These are phyloP conservation scores for Alternaria sp. DNA, from an alignment of 2,329 filamentous ascomycete species.

Conservation along the genomic window DNA sequence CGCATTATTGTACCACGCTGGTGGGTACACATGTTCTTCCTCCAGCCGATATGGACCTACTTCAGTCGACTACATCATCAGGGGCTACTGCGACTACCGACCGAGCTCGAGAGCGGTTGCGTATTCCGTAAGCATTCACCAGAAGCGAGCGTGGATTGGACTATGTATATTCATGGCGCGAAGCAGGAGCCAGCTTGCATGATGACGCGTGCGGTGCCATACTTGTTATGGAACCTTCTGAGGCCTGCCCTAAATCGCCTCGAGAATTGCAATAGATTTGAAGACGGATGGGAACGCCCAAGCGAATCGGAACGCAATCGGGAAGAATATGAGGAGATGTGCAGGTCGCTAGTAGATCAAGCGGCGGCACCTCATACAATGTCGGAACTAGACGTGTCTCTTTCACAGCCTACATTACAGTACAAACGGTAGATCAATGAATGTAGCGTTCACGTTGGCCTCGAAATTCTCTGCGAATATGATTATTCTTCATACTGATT, in stretches of 20 bases:
- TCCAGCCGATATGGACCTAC: neutral
- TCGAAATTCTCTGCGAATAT: neutral
- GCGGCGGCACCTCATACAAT: neutral
- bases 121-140: neutral
- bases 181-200: neutral
- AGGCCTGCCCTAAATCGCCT: neutral
- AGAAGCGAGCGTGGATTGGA: neutral
- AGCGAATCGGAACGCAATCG: neutral
- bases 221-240: neutral
- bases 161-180: neutral
- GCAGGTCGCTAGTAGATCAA: neutral
- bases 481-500: neutral
- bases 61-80: neutral
- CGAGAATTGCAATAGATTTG: neutral
- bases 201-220: neutral
- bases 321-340: neutral
- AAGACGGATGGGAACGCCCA: neutral
- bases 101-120: neutral
- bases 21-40: slow-evolving; percentile 9
- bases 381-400: neutral
- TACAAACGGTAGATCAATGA: neutral
- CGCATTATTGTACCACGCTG: slow-evolving; percentile 5
- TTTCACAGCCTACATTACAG: neutral
- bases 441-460: neutral
- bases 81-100: slow-evolving; percentile 3